Percentiles rank a stretch among this genome's conserved stretches.
Evolutionary conservation across 768 basidiomycete genomes (phyloP).

Genomic region (Tephrocybe sp.): DNA sequence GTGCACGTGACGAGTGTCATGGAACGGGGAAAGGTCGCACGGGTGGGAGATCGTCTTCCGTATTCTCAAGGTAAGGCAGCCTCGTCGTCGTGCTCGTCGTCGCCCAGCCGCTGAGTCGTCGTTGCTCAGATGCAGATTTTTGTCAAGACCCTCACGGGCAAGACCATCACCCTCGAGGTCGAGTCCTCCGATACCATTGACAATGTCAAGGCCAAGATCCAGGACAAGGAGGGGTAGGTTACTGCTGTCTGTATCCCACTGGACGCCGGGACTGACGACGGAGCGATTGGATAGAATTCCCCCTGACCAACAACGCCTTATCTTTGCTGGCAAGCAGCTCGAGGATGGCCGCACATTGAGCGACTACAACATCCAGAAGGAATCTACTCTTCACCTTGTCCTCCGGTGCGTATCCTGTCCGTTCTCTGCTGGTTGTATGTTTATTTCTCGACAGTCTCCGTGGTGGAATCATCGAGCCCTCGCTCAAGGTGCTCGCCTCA

Average conservation of each 20-base stretch:
- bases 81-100: too few species aligned
- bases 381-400: constrained; percentile 96
- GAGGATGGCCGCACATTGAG: constrained; percentile 95
- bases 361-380: constrained; percentile 99
- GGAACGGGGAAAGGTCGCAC: too few species aligned
- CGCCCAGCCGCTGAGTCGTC: too few species aligned
- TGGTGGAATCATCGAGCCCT: constrained; percentile 99
- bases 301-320: constrained; percentile 92
- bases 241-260: neutral
- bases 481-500: constrained; percentile 92
- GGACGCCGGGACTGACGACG: neutral
- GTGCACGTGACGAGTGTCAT: neutral
- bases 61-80: too few species aligned
- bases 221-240: constrained; percentile 55
- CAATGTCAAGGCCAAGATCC: constrained; percentile 82
- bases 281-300: constrained; percentile 66
- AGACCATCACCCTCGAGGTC: constrained; percentile 99
- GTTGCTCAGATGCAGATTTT: constrained; percentile 56
- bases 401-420: constrained; percentile 69
- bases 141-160: constrained; percentile 84
- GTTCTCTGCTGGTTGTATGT: neutral
- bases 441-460: constrained; percentile 60
- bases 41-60: too few species aligned
- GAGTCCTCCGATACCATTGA: constrained; percentile 96
- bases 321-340: constrained; percentile 97